Base-by-base conservation (phyloP, 352 stramenopile genomes). In the Albugo laibachii region DNA sequence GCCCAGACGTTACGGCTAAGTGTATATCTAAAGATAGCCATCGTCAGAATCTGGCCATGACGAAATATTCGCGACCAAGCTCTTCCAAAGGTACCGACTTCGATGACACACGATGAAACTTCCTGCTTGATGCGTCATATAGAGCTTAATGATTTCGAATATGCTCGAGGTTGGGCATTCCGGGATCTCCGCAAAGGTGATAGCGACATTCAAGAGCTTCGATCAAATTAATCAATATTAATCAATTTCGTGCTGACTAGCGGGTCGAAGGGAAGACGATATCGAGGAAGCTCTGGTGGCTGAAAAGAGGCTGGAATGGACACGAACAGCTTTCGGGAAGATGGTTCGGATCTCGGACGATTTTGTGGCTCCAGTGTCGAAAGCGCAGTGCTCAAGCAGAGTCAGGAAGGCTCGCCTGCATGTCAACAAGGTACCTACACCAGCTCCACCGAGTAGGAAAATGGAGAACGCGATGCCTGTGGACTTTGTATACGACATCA, bases 401-500 rank as follows among this genome's bases (percentile, higher is more conserved):
- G 45, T 21, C 12, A 14, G 21, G 11, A 44, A 31, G 2, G 35
- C 36, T 12, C 27, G 20, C 16, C 37, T 43, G 27, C 37, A 48
- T 19, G 64, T 45, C 43, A 45, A 48, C 15, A 37, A 8, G 31
- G 14, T 11, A 34, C 15, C 41, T 11, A 13, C 16, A n/a, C 27
- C 46, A 27, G 13, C 15, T 27, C 16, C 24, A 31, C 19, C 5
- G 18, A 36, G n/a, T 34, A 48, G n/a, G 20, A 20, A 0, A 27
- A 5, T 58, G 16, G 14, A 19, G 38, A 49, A 45, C 46, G 50
- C 31, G 16, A 16, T 65, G 15, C 44, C 54, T 0, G 46, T 83
- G 2, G 74, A 87, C 47, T 87, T 80, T 56, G 67, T 83, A 3
- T 87, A 87, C 54, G 71, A 87, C 52, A 45, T 83, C 20, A 47